A percentile compares a stretch with the other conserved stretches of the same genome.
Evolutionary conservation across 495 filamentous ascomycete species (phyloP).

Genomic region (Neurospora sp.): DNA sequence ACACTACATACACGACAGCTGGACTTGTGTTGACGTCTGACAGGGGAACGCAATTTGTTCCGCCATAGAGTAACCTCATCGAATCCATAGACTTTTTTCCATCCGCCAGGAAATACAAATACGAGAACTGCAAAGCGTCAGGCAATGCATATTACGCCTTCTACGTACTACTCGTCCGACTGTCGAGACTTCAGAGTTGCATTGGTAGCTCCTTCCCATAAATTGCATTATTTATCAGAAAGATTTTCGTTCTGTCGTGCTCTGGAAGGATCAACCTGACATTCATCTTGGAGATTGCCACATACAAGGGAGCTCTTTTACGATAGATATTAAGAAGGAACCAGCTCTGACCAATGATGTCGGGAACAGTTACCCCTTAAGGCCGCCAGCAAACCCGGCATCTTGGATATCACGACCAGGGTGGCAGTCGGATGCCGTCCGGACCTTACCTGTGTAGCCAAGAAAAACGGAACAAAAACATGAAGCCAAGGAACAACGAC

Average conservation of each 20-base stretch:
- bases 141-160: neutral
- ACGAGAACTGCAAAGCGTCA: neutral
- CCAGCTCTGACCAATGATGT: neutral
- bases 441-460: neutral
- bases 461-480: neutral
- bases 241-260: neutral
- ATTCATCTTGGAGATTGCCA: neutral
- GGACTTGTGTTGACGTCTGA: neutral
- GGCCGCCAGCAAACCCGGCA: neutral
- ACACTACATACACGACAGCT: neutral
- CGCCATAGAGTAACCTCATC: neutral
- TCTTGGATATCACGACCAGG: neutral
- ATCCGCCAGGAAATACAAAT: neutral
- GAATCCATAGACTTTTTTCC: neutral
- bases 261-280: neutral
- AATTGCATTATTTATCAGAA: neutral
- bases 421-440: neutral
- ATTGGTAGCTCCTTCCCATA: neutral
- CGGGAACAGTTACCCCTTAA: neutral
- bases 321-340: neutral
- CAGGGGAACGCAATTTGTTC: neutral
- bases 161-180: neutral
- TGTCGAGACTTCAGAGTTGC: neutral
- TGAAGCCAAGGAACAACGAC: neutral
- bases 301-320: neutral